phyloP scores from a whole-genome alignment of 2,329 filamentous ascomycete genomes.

The Botrytis hyacinthi region DNA sequence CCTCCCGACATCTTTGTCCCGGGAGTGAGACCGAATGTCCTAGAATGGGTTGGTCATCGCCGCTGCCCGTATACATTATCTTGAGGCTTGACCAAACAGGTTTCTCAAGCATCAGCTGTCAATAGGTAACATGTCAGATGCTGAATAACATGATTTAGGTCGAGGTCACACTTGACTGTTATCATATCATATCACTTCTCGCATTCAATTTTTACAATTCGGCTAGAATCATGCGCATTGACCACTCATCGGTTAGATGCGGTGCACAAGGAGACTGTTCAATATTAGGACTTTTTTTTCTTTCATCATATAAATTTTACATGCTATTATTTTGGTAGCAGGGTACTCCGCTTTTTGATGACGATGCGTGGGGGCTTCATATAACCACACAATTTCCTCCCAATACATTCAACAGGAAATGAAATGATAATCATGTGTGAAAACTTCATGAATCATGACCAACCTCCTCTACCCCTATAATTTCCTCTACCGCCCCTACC shows the following conservation, averaged over 20 bases:
- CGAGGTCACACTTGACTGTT: background rate
- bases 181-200: slow-evolving; percentile 20
- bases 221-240: background rate
- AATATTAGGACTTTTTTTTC: background rate
- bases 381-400: background rate
- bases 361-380: slow-evolving; percentile 17
- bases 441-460: slow-evolving; percentile 27
- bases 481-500: slow-evolving; percentile 34
- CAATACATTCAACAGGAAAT: background rate
- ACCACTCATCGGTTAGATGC: slow-evolving; percentile 16
- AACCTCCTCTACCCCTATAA: slow-evolving; percentile 32
- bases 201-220: slow-evolving; percentile 11
- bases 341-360: slow-evolving; percentile 20
- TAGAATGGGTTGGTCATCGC: slow-evolving; percentile 6
- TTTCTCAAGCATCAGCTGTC: slow-evolving; percentile 5
- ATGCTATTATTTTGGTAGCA: slow-evolving; percentile 22
- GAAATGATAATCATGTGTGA: background rate
- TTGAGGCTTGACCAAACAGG: slow-evolving; percentile 1
- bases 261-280: slow-evolving; percentile 5
- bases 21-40: slow-evolving; percentile 1
- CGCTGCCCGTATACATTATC: slow-evolving; percentile 5
- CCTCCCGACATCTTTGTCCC: background rate
- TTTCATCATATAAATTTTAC: slow-evolving; percentile 17
- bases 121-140: slow-evolving; percentile 5
- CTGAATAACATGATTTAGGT: slow-evolving; percentile 6